Percentiles rank a stretch among this genome's conserved stretches.
Conservation (phyloP, 345 rosid species). For the Carallia pectinifolia region DNA sequence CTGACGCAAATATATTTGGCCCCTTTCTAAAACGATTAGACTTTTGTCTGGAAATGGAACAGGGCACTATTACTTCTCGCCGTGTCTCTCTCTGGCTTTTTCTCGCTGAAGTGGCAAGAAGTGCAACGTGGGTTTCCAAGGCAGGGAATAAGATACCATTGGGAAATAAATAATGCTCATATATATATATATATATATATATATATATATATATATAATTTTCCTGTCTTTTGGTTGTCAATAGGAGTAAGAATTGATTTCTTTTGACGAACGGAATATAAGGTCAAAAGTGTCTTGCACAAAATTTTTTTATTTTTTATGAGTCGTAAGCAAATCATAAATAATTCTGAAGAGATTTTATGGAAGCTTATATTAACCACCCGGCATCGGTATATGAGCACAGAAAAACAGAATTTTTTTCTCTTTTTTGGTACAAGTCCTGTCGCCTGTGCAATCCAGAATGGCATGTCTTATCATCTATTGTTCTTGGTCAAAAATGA, state of each 20-base stretch:
- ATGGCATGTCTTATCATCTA: constrained; percentile 52
- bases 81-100: constrained; percentile 20
- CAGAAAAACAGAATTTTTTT: constrained; percentile 1
- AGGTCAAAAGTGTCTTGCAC: constrained; percentile 26
- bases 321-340: too few relatives aligned
- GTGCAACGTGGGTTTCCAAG: constrained; percentile 35
- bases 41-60: constrained; percentile 13
- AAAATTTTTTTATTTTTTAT: fast-evolving
- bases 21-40: constrained; percentile 2
- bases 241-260: background rate
- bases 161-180: constrained; percentile 22
- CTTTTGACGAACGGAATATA: constrained; percentile 8
- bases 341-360: too few relatives aligned
- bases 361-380: background rate
- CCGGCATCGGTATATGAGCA: constrained; percentile 19
- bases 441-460: constrained; percentile 40
- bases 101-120: background rate
- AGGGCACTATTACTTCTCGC: constrained; percentile 19
- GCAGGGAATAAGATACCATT: constrained; percentile 28
- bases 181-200: too few relatives aligned
- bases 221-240: constrained; percentile 3
- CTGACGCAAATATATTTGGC: constrained; percentile 26
- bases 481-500: constrained; percentile 33
- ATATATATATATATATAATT: background rate
- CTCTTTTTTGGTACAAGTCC: constrained; percentile 11